Percentiles rank a stretch among this genome's conserved stretches.
phyloP scores from a whole-genome alignment of 257 asterid genomes.

The Solanum chiquidenum region DNA sequence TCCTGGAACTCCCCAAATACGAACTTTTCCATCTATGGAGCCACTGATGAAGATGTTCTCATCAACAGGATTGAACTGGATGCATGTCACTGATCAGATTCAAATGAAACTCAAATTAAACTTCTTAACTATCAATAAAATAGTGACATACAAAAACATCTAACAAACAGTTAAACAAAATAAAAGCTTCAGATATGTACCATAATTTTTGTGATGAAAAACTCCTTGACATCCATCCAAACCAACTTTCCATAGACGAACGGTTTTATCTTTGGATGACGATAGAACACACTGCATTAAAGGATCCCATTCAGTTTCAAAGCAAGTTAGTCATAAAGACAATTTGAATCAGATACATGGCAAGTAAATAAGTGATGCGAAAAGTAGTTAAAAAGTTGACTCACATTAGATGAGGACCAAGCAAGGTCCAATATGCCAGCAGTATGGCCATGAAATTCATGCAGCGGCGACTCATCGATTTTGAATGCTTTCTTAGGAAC shows the following conservation, averaged over 20 bases:
- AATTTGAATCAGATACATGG: background rate
- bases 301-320: background rate
- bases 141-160: background rate
- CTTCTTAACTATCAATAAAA: background rate
- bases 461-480: slow-evolving; percentile 44
- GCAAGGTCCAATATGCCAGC: slow-evolving; percentile 58
- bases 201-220: slow-evolving; percentile 62
- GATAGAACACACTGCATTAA: slow-evolving; percentile 59
- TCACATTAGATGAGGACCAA: slow-evolving; percentile 83
- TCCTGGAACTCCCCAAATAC: slow-evolving; percentile 58
- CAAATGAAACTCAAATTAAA: background rate
- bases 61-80: slow-evolving; percentile 73
- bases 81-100: slow-evolving; percentile 55
- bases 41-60: slow-evolving; percentile 71
- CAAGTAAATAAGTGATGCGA: background rate
- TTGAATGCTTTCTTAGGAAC: slow-evolving; percentile 56
- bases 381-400: background rate
- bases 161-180: background rate
- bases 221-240: slow-evolving; percentile 43
- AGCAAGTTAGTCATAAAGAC: background rate
- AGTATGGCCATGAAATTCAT: slow-evolving; percentile 48
- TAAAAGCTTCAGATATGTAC: slow-evolving; percentile 21
- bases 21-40: slow-evolving; percentile 75
- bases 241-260: slow-evolving; percentile 61
- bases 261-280: slow-evolving; percentile 67